Base-by-base conservation (phyloP, 2,329 filamentous ascomycete genomes). In the Alternaria alternata region DNA sequence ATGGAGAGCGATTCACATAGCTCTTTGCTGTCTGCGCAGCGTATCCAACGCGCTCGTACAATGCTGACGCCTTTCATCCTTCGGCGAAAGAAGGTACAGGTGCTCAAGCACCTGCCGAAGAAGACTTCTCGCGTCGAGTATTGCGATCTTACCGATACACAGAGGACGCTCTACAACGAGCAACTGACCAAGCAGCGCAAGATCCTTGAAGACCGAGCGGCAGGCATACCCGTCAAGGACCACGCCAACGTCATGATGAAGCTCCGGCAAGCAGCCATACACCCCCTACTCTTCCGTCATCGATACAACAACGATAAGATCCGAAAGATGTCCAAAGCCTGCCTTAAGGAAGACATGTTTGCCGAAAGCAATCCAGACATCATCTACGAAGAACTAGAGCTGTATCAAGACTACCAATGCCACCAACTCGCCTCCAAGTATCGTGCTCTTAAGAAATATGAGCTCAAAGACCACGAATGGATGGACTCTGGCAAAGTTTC, bases 61-160 rank as follows among this genome's bases (percentile, higher is more conserved):
- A 99, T 99, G 83, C 88, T 99, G 72, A 93, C 94, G 24, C 95
- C 95, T 0, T 99, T 99, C 75, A 95, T 99, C 54, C 83, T 99
- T 3, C 92, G 96, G 64, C 88, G 95, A 7, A 94, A 95, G 81
- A 99, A 99, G 81, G 88, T 92, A 49, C 93, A 98, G 72, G 94
- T 97, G 8, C 85, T 98, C 44, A 84, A 86, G 47, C 91, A 95
- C 72, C 85, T 99, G 65, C 94, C 95, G 0, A 83, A 85, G 52
- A 98, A 98, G 81, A 88, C 86, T 11, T 88, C 89, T 61, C 87
- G 88, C 4, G 89, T 97, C 1, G 88, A 94, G 62, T 90, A 91
- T 72, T 97, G 94, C 77, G 87, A 91, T 5, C 88, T 98, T 82
- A 91, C 90, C 30, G 81, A 85, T 2, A 82, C 84, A 0, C 95